phyloP scores from a whole-genome alignment of 2,329 filamentous ascomycete genomes.

The Trichothecium sympodiale region DNA sequence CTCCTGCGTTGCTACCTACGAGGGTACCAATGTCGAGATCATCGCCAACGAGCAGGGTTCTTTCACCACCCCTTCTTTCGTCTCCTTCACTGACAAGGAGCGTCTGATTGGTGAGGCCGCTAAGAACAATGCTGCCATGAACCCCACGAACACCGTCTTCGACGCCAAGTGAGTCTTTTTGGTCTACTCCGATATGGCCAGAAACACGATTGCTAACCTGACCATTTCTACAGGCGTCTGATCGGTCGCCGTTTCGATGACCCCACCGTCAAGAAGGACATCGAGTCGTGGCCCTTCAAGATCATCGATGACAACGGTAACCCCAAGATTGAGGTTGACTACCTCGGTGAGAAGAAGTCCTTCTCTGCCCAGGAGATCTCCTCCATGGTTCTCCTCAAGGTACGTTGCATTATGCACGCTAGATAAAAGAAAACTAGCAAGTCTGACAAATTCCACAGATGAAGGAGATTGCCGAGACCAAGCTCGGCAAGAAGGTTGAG shows the following conservation, averaged over 20 bases:
- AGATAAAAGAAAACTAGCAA: not conserved
- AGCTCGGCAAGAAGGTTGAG: constrained; percentile 97
- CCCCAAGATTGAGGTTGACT: constrained; percentile 90
- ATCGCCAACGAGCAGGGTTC: constrained; percentile 99
- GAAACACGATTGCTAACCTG: constrained; percentile 3
- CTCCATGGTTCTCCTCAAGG: constrained; percentile 97
- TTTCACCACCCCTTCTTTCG: constrained; percentile 98
- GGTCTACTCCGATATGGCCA: not conserved
- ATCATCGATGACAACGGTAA: constrained; percentile 80
- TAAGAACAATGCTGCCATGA: constrained; percentile 99
- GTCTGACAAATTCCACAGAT: constrained; percentile 47
- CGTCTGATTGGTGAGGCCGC: constrained; percentile 98
- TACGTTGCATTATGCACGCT: constrained; percentile 28
- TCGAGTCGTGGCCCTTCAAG: constrained; percentile 99
- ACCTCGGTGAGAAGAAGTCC: constrained; percentile 85
- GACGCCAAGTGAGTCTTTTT: constrained; percentile 80
- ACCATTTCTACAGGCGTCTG: constrained; percentile 59
- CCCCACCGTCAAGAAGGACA: constrained; percentile 95
- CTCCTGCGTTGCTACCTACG: constrained; percentile 99
- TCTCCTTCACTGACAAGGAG: constrained; percentile 98
- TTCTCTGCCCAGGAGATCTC: constrained; percentile 99
- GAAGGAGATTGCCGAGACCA: constrained; percentile 98
- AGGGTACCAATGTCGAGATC: constrained; percentile 99
- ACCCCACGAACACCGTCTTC: constrained; percentile 96
- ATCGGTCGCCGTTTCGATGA: constrained; percentile 95